Evolutionary conservation across 371 early-diverging fungal genomes (phyloP), one percentile per base, ranked within the genome.

Genomic region (Rhizomucor miehei): DNA sequence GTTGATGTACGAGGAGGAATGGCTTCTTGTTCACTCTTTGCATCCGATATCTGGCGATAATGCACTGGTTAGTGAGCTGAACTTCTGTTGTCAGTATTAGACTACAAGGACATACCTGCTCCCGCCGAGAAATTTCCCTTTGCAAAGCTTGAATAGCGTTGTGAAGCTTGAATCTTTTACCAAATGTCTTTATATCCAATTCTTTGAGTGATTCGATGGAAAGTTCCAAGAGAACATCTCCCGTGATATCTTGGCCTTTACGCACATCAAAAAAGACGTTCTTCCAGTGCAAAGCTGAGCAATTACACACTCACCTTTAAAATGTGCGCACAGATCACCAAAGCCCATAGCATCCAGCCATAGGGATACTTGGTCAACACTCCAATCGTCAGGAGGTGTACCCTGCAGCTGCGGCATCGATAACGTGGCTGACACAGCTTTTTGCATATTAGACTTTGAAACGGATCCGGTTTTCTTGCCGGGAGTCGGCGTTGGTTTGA

Each of bases 161-260:
- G 63, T 84, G 81, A 36, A 89, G 67, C 41, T 86, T 84, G 59
- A 84, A 82, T 2, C 89, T 71, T 52, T 86, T 87, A 24, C 89
- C 89, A 62, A 87, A 87, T 1, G 87, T 82, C 17, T 51, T 61
- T 20, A 89, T 76, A 23, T 85, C 73, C n/a, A 89, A 66, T 48
- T 89, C 89, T 54, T 89, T 89, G 12, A 89, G 58, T n/a, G 85
- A 82, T 48, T 83, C 79, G 16, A 82, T 61, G 46, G 82, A 79
- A 34, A 89, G 62, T 47, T 85, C 85, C 35, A 87, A 56, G 14
- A 89, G 60, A 13, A 85, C 79, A 29, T 87, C 87, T 6, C 89
- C 89, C 8, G 78, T 83, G 35, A 89, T 87, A 49, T 89, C 89
- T 45, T 86, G 82, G n/a, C 79, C 85, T 84, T 66, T 20, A 52